Evolutionary conservation across 1,284 basidiomycete species (phyloP).

Genomic region (Trichosporon sp.): DNA sequence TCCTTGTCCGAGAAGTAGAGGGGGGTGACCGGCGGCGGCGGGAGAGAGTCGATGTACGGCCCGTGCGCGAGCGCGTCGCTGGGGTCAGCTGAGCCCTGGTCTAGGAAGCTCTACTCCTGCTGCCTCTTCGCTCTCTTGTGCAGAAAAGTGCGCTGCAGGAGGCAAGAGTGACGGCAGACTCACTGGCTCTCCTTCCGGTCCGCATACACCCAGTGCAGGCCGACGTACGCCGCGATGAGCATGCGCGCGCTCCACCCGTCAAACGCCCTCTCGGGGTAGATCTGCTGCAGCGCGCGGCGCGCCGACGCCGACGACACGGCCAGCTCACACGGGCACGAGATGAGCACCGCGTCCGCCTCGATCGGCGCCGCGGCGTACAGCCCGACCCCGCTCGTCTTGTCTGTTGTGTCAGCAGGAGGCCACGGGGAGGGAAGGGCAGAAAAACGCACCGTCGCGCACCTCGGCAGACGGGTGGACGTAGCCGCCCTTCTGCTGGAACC

Average conservation of each 20-base stretch:
- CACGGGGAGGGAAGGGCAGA: constrained; percentile 15
- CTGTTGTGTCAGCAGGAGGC: constrained; percentile 17
- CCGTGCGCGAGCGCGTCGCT: constrained; percentile 47
- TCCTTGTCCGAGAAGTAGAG: constrained; percentile 67
- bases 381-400: constrained; percentile 56
- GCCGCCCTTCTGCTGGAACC: constrained; percentile 8
- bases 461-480: constrained; percentile 17
- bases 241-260: constrained; percentile 64
- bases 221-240: constrained; percentile 65
- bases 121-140: neutral
- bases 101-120: too few relatives aligned
- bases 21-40: constrained; percentile 60
- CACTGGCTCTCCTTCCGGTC: constrained; percentile 16
- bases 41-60: constrained; percentile 66
- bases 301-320: constrained; percentile 59
- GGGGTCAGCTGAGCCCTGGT: constrained; percentile 1
- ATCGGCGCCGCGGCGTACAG: constrained; percentile 57
- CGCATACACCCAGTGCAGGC: constrained; percentile 62
- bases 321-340: constrained; percentile 69
- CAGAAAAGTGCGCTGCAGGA: too few relatives aligned
- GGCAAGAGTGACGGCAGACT: too few relatives aligned
- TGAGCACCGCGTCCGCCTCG: constrained; percentile 56
- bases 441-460: constrained; percentile 45
- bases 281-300: neutral
- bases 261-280: constrained; percentile 25